Evolutionary conservation across 2,329 filamentous ascomycete species (phyloP), one percentile per base, ranked within the genome.

Genomic region (Neospermospora avenae): DNA sequence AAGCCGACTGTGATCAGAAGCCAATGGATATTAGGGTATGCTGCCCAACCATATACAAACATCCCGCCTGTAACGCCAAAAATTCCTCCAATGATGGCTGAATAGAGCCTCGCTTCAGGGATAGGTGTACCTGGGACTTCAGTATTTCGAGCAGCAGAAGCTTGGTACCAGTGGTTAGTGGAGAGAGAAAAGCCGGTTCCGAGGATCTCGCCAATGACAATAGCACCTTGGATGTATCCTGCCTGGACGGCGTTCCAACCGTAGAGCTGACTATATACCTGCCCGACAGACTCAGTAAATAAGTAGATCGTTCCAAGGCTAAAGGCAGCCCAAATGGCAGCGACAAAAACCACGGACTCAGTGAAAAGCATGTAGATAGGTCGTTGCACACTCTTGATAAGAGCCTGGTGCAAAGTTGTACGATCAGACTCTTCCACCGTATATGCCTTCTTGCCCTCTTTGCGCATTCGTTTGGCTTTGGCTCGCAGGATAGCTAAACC

Each of bases 191-290:
- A 31, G n/a, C 56, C 31, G 3, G 60, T 62, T 2, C 57, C 52
- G 10, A 60, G 31, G 13, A 62, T 56, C 39, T 52, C 60, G 6
- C 60, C 60, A 14, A 57, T 48, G 14, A 51, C 44, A 22, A 62
- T 51, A 39, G 57, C 54, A 11, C 59, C 53, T 49, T 63, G 57
- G 11, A 63, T 48, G 14, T 60, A 56, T 16, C 45, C 48, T 5
- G 78, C 76, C 69, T 88, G 77, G 53, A 83, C 77, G 8, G 81
- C 75, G 48, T 76, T 80, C 72, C 90, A 90, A 61, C 72, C 71
- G 69, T 90, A 82, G n/a, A 81, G 84, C 13, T 76, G 79, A 20
- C 75, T 68, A 72, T 89, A 90, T 18, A 88, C 81, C 1, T 89
- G 76, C 0, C 86, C 85, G 7, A 90, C 79, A 2, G 60, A 63